These are phyloP conservation scores for Paecilomyces dactylethromorphus DNA, from an alignment of 2,329 filamentous ascomycete species.

Conservation along the genomic window DNA sequence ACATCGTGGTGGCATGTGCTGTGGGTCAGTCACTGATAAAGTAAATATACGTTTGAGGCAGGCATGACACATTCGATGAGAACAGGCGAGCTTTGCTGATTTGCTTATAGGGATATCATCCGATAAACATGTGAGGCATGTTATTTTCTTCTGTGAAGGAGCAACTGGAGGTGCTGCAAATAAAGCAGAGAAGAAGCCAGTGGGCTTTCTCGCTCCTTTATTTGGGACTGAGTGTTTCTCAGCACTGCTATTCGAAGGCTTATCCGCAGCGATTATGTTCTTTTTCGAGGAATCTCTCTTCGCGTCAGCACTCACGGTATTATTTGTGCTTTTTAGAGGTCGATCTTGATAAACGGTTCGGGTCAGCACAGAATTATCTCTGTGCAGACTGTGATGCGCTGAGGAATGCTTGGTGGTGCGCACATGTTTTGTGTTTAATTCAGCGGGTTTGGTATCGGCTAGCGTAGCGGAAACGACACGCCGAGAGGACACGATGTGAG, in stretches of 20 bases:
- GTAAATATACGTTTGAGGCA: slow-evolving; percentile 71
- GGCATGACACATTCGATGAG: slow-evolving; percentile 71
- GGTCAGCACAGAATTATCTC: neutral
- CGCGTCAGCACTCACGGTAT: neutral
- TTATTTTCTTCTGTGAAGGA: slow-evolving; percentile 37
- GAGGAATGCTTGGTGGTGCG: neutral
- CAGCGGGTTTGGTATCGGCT: neutral
- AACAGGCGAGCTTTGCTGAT: slow-evolving; percentile 67
- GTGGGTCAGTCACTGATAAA: slow-evolving; percentile 67
- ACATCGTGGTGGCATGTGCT: slow-evolving; percentile 79
- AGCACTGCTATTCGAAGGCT: neutral
- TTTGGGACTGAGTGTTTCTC: neutral
- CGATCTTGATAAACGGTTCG: neutral
- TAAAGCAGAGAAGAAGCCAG: slow-evolving; percentile 4
- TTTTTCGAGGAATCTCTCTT: neutral
- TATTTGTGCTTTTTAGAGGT: neutral
- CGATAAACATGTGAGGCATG: slow-evolving; percentile 65
- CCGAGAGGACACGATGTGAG: neutral
- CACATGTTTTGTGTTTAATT: neutral
- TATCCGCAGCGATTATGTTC: neutral
- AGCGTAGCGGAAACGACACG: neutral
- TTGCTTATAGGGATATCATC: slow-evolving; percentile 59
- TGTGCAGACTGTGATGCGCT: neutral
- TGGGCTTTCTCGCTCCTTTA: slow-evolving; percentile 4
- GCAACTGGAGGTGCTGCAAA: slow-evolving; percentile 4